Evolutionary conservation across 805 yeast species (phyloP).

Genomic region (Spathaspora hagerdaliae): DNA sequence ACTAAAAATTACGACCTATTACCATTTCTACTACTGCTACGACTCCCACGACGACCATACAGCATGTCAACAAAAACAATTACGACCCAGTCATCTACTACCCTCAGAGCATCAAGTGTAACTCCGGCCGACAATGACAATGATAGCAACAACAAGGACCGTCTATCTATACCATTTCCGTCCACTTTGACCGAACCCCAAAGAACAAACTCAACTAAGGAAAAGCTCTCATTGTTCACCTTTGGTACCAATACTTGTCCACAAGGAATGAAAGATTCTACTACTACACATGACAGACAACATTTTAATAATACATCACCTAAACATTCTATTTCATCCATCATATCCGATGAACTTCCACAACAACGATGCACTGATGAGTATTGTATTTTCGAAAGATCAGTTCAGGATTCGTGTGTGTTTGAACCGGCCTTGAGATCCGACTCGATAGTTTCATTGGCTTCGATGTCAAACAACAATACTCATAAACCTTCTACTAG

Average conservation of each 20-base stretch:
- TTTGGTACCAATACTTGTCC: slow-evolving; percentile 9
- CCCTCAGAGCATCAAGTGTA: too few species aligned
- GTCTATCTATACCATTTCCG: too few species aligned
- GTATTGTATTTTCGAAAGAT: slow-evolving; percentile 36
- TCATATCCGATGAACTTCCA: slow-evolving; percentile 7
- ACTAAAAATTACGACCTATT: too few species aligned
- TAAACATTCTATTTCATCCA: slow-evolving; percentile 4
- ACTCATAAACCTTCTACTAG: slow-evolving; percentile 7
- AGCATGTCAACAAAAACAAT: too few species aligned
- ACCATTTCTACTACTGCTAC: too few species aligned
- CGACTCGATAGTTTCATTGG: slow-evolving; percentile 6
- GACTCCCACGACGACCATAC: too few species aligned
- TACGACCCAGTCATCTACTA: too few species aligned
- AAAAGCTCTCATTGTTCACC: slow-evolving; percentile 17
- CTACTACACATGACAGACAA: too few species aligned
- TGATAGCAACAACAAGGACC: too few species aligned
- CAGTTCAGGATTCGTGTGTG: slow-evolving; percentile 32
- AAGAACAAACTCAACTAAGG: slow-evolving; percentile 7
- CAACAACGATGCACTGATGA: slow-evolving; percentile 6
- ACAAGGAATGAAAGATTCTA: not conserved
- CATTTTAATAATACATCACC: slow-evolving; percentile 3
- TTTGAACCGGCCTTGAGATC: slow-evolving; percentile 9
- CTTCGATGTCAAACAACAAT: not conserved
- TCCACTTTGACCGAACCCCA: too few species aligned
- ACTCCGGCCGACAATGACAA: too few species aligned